These are phyloP conservation scores for Circinella umbellata DNA, from an alignment of 371 early-diverging fungal species.

Conservation along the genomic window DNA sequence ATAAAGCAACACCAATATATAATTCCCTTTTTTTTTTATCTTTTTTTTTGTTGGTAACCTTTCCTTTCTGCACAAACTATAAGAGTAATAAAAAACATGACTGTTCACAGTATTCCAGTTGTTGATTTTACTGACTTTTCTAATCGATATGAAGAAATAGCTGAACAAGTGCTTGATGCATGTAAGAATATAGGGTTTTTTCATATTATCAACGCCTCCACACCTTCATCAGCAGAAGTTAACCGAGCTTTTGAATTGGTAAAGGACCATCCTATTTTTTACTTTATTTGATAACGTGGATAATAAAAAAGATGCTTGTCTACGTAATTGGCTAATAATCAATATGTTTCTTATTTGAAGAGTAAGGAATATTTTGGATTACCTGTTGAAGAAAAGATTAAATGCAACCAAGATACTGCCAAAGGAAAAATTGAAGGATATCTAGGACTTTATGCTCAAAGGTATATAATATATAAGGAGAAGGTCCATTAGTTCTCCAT, in stretches of 20 bases:
- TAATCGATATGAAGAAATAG: constrained; percentile 29
- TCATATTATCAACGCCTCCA: constrained; percentile 62
- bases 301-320: neutral
- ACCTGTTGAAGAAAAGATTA: no score
- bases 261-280: neutral
- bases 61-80: neutral
- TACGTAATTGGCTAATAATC: neutral
- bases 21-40: neutral
- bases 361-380: no score
- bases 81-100: neutral
- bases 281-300: neutral
- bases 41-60: neutral
- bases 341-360: no score
- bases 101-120: constrained; percentile 12
- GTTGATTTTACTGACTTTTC: constrained; percentile 51
- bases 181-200: constrained; percentile 67
- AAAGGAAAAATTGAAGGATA: no score
- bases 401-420: no score
- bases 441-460: no score
- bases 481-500: no score
- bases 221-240: constrained; percentile 41
- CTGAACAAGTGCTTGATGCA: constrained; percentile 52
- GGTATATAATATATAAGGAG: no score
- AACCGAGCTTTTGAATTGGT: constrained; percentile 57
- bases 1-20: no score